Percentiles rank a stretch among this genome's conserved stretches.
Conservation (phyloP, 1,284 basidiomycete species). For the Boletus sp. region DNA sequence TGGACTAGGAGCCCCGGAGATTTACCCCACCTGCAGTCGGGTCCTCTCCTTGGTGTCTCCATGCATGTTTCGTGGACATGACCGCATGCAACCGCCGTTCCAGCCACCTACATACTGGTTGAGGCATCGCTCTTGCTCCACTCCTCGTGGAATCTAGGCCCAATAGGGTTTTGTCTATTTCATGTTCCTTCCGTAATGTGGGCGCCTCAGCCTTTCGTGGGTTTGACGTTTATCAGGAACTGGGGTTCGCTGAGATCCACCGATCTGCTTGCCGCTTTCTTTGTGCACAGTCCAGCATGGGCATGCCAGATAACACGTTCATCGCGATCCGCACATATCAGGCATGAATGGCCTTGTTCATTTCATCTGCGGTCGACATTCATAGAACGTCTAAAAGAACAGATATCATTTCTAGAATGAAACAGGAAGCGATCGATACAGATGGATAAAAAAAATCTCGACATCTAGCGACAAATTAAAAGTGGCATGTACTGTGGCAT, state of each 20-base stretch:
- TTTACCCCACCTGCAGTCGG: conserved; percentile 7
- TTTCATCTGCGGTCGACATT: conserved; percentile 12
- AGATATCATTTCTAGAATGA: conserved; percentile 10
- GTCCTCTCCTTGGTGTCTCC: background rate
- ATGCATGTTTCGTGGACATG: conserved; percentile 1
- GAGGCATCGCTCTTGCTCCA: conserved; percentile 11
- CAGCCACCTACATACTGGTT: background rate
- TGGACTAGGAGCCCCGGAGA: background rate
- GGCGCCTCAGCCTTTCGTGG: background rate
- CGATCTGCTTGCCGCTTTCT: conserved; percentile 12
- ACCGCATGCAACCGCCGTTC: conserved; percentile 2
- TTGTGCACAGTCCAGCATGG: background rate
- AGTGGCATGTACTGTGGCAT: conserved; percentile 15
- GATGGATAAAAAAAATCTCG: conserved; percentile 6
- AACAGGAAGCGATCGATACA: conserved; percentile 17
- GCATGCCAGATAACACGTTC: background rate
- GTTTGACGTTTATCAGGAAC: background rate
- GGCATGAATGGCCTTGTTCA: conserved; percentile 10
- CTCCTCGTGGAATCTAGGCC: conserved; percentile 17
- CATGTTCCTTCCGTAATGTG: conserved; percentile 15
- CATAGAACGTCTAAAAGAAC: conserved; percentile 4
- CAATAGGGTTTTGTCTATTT: conserved; percentile 3
- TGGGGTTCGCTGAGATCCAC: conserved; percentile 28
- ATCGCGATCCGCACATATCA: conserved; percentile 9
- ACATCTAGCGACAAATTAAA: conserved; percentile 18